phyloP scores from a whole-genome alignment of 345 rosid genomes.

The Gossypium ekmanianum region DNA sequence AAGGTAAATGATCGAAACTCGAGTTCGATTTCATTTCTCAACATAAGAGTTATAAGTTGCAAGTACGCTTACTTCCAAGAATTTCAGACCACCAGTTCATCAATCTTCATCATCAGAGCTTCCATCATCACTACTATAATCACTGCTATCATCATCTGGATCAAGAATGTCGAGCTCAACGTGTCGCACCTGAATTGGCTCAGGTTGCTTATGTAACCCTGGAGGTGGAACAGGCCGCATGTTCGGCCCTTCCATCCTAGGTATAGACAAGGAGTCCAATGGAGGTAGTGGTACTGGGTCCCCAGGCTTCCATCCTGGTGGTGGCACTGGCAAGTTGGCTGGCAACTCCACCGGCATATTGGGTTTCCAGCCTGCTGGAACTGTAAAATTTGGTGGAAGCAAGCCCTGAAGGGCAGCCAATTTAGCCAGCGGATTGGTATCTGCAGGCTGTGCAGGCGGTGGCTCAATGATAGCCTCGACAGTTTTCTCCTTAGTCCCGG shows the following conservation, averaged over 20 bases:
- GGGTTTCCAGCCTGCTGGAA: slow-evolving; percentile 92
- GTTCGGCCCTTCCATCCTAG: slow-evolving; percentile 4
- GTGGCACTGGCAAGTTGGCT: slow-evolving; percentile 60
- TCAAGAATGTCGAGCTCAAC: slow-evolving; percentile 81
- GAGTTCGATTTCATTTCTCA: background rate
- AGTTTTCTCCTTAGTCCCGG: slow-evolving; percentile 48
- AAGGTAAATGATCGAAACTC: background rate
- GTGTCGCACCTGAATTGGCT: slow-evolving; percentile 70
- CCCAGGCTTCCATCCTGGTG: slow-evolving; percentile 96
- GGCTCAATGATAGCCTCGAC: slow-evolving; percentile 74
- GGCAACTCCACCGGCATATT: slow-evolving; percentile 93
- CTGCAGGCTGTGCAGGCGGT: slow-evolving; percentile 30
- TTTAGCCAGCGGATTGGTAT: slow-evolving; percentile 33
- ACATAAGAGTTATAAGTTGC: background rate
- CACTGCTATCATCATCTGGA: slow-evolving; percentile 64
- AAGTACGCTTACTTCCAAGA: background rate
- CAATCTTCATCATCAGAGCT: slow-evolving; percentile 43
- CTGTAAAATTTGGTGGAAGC: slow-evolving; percentile 55
- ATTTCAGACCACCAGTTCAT: background rate
- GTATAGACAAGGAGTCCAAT: slow-evolving; percentile 44
- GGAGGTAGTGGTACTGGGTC: slow-evolving; percentile 76
- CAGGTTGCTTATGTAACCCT: slow-evolving; percentile 62
- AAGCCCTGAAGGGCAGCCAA: slow-evolving; percentile 53
- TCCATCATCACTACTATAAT: slow-evolving; percentile 44
- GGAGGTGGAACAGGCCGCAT: slow-evolving; percentile 30